phyloP scores from a whole-genome alignment of 169 alveolate species.

The Cryptosporidium tyzzeri region DNA sequence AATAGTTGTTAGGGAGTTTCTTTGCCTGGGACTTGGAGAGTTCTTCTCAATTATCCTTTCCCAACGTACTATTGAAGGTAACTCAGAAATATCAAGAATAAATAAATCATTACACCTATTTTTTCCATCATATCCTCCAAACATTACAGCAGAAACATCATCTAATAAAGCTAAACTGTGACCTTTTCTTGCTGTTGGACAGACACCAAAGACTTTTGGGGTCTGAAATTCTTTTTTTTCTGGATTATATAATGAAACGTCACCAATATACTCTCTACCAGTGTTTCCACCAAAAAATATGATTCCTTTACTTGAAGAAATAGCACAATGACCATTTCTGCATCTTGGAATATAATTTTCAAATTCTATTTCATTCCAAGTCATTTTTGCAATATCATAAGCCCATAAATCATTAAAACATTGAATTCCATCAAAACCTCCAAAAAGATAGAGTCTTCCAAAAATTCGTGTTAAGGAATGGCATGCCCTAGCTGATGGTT shows the following conservation, averaged over 20 bases:
- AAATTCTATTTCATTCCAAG: constrained; percentile 80
- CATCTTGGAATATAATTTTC: constrained; percentile 80
- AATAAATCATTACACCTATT: constrained; percentile 43
- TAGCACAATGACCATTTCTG: constrained; percentile 83
- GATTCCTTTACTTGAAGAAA: constrained; percentile 78
- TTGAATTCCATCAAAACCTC: constrained; percentile 83
- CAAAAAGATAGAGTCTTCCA: constrained; percentile 80
- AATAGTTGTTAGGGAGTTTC: constrained; percentile 29
- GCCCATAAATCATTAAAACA: constrained; percentile 83
- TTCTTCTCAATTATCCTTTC: constrained; percentile 38
- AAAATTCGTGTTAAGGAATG: constrained; percentile 81
- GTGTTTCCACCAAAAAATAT: constrained; percentile 83
- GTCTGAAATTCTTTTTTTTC: constrained; percentile 78
- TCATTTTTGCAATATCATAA: constrained; percentile 77
- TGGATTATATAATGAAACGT: constrained; percentile 77
- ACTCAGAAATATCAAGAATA: constrained; percentile 47
- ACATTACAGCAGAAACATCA: constrained; percentile 38
- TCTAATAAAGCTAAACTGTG: constrained; percentile 78
- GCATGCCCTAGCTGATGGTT: constrained; percentile 83
- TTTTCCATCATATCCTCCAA: constrained; percentile 73
- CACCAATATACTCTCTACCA: constrained; percentile 81
- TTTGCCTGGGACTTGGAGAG: constrained; percentile 69
- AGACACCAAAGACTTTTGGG: constrained; percentile 77
- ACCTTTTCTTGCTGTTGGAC: constrained; percentile 84
- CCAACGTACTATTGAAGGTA: constrained; percentile 49